These are phyloP conservation scores for Colletotrichum tropicicola DNA, from an alignment of 2,329 filamentous ascomycete species.

Conservation along the genomic window DNA sequence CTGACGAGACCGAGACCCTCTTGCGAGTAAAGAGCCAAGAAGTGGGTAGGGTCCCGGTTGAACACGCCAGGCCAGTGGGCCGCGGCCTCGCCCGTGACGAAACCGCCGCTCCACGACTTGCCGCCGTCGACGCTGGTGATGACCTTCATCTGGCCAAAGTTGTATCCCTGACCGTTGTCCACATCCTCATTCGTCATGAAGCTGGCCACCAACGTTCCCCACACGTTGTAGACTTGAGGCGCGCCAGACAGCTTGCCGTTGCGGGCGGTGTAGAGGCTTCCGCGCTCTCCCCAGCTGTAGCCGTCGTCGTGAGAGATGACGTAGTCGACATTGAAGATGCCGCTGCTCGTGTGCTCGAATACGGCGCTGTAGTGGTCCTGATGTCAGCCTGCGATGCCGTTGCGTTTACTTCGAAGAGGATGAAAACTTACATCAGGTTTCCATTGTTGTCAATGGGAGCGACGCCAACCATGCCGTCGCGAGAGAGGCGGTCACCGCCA, in stretches of 20 bases:
- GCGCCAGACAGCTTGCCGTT: slow-evolving; percentile 47
- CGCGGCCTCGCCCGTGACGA: slow-evolving; percentile 36
- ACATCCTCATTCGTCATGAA: slow-evolving; percentile 56
- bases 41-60: slow-evolving; percentile 31
- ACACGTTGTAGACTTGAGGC: slow-evolving; percentile 52
- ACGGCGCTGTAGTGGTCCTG: slow-evolving; percentile 38
- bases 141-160: slow-evolving; percentile 37
- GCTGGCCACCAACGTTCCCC: slow-evolving; percentile 49
- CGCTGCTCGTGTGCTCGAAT: slow-evolving; percentile 49
- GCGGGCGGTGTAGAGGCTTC: slow-evolving; percentile 45
- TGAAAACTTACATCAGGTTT: slow-evolving; percentile 42
- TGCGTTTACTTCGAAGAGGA: neutral
- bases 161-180: slow-evolving; percentile 35
- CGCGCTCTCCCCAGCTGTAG: slow-evolving; percentile 46
- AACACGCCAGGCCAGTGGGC: slow-evolving; percentile 44
- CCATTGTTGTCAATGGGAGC: slow-evolving; percentile 38
- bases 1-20: slow-evolving; percentile 37
- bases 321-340: slow-evolving; percentile 45
- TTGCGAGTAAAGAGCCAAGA: slow-evolving; percentile 39
- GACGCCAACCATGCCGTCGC: slow-evolving; percentile 57
- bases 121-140: slow-evolving; percentile 39
- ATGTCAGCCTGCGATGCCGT: neutral
- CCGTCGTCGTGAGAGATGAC: slow-evolving; percentile 52
- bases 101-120: slow-evolving; percentile 35
- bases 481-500: slow-evolving; percentile 40